Percentiles rank a stretch among this genome's conserved stretches.
Conservation (phyloP, 2,329 filamentous ascomycete species). For the Cytospora chrysosperma region DNA sequence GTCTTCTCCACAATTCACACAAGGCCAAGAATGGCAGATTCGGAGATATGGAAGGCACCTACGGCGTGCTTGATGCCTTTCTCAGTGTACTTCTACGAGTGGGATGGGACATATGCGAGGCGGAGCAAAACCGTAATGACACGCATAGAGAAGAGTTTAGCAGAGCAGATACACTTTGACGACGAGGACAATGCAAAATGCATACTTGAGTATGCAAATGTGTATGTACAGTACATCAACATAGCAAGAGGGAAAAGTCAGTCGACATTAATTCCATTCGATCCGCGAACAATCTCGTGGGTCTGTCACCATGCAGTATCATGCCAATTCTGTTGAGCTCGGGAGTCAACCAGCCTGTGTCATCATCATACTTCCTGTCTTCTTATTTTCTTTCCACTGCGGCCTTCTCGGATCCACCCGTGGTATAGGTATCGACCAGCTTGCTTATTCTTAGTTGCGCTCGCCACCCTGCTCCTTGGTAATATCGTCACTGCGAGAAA, state of each 20-base stretch:
- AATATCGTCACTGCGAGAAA: constrained; percentile 65
- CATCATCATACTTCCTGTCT: background rate
- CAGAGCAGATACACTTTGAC: constrained; percentile 13
- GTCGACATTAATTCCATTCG: background rate
- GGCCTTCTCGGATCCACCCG: background rate
- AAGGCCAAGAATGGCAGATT: background rate
- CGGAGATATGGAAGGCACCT: background rate
- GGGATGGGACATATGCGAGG: background rate
- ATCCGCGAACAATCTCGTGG: background rate
- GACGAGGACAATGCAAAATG: constrained; percentile 8
- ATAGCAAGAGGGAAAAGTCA: background rate
- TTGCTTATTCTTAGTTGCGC: constrained; percentile 53
- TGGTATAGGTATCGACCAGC: background rate
- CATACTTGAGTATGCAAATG: constrained; percentile 38
- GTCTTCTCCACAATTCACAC: background rate
- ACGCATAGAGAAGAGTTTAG: constrained; percentile 18
- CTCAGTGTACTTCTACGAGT: background rate
- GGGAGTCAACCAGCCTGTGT: background rate
- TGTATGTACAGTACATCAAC: constrained; percentile 39
- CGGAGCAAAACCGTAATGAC: background rate
- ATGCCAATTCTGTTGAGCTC: background rate
- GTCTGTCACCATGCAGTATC: background rate
- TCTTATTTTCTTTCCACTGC: background rate
- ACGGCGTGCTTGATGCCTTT: background rate
- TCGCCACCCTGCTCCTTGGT: constrained; percentile 71